Conservation (phyloP, 169 alveolate species). For the Plasmodium inui region DNA sequence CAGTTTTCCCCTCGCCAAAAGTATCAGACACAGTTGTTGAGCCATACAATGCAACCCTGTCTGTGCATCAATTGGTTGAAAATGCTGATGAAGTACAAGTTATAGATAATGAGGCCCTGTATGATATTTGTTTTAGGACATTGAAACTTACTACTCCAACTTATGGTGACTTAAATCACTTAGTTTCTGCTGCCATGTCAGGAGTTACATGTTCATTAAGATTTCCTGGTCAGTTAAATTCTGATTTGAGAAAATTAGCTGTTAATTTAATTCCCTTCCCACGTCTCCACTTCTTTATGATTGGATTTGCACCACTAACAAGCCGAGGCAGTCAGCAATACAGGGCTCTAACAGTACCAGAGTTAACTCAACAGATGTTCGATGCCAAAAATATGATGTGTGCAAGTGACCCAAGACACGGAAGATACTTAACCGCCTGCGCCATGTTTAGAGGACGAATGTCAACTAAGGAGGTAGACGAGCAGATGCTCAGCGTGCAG, state of each 20-base stretch:
- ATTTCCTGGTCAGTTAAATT: conserved; percentile 98
- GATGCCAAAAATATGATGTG: conserved; percentile 99
- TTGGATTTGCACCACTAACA: conserved; percentile 98
- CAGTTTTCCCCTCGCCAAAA: conserved; percentile 99
- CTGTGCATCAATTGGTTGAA: conserved; percentile 98
- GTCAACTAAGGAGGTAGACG: conserved; percentile 99
- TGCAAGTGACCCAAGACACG: conserved; percentile 99
- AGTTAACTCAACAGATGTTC: conserved; percentile 99
- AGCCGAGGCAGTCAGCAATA: conserved; percentile 98
- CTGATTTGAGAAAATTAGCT: conserved; percentile 96
- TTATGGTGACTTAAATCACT: conserved; percentile 98
- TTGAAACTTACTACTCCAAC: conserved; percentile 98
- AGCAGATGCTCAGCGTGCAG: conserved; percentile 98
- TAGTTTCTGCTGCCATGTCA: conserved; percentile 97
- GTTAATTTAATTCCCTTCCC: conserved; percentile 99
- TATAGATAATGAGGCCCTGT: conserved; percentile 98
- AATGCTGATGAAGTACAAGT: conserved; percentile 98
- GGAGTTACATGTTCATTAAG: conserved; percentile 98
- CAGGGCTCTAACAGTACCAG: conserved; percentile 99
- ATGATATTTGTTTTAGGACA: conserved; percentile 99
- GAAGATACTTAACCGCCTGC: conserved; percentile 98
- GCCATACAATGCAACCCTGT: conserved; percentile 98
- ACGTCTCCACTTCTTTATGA: conserved; percentile 98
- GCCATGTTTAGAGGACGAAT: conserved; percentile 99
- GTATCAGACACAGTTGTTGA: conserved; percentile 99